Base-by-base conservation (phyloP, 1,139 yeast species). In the Sugiyamaella paludigena region DNA sequence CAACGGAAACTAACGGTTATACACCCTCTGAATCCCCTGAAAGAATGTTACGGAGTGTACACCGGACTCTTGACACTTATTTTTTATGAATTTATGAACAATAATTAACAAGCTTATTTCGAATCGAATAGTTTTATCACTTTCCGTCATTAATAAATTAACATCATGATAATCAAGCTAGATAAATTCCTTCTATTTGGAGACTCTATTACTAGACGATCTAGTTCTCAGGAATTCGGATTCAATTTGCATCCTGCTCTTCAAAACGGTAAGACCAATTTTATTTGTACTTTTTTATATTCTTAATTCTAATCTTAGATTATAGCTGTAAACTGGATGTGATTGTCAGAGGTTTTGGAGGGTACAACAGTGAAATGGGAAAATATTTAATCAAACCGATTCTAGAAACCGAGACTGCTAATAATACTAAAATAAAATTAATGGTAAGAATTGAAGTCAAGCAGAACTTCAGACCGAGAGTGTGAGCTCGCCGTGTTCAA, bases 131-230 rank as follows among this genome's bases (percentile, higher is more conserved):
- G n/a, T n/a, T n/a, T n/a, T n/a, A n/a, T n/a, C n/a, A n/a, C n/a
- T n/a, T n/a, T n/a, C n/a, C n/a, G 24, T 19, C 24, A 19, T 19
- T 19, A 19, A 19, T 19, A 3, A 19, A 19, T 19, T 5, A 19
- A 19, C 5, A 19, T 5, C 24, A 19, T 19, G 24, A 19, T 19
- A 9, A 24, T 31, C 26, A n/a, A 26, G 28, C 26, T 37, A 19
- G 40, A 72, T 45, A 80, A 79, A 57, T 66, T 82, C 45, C 59
- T 83, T 4, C 67, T 82, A 49, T 79, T 83, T 60, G 88, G 88
- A 2, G 88, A 83, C 63, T 83, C 87, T 2, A 76, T 83, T 50
- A 81, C 85, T 5, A 76, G 81, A 60, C 71, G 61, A 50, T 58
- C 76, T 37, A 72, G 59, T 56, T 63, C 66, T 43, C 73, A 55